Conservation (phyloP, 345 rosid species). For the Bruguiera gymnorhiza region DNA sequence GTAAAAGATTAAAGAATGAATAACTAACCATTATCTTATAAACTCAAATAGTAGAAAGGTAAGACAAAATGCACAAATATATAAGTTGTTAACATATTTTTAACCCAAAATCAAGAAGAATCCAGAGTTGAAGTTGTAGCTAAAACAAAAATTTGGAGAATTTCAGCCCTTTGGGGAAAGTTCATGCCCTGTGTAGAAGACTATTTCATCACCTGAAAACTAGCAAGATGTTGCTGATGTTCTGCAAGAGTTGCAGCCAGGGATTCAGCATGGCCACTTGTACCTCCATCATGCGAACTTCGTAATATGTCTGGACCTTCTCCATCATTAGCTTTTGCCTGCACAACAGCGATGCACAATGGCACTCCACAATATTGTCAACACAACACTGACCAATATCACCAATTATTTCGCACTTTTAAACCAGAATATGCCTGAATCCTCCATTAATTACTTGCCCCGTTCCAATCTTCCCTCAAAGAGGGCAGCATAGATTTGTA, state of each 20-base stretch:
- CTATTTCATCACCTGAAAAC: slow-evolving; percentile 71
- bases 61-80: not conserved
- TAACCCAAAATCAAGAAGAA: slow-evolving; percentile 4
- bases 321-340: slow-evolving; percentile 98
- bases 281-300: slow-evolving; percentile 65
- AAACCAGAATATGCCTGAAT: too few relatives aligned
- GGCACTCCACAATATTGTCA: slow-evolving; percentile 1
- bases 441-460: too few relatives aligned
- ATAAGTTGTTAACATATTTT: not conserved
- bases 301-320: slow-evolving; percentile 96
- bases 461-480: not conserved
- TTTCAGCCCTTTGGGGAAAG: not conserved
- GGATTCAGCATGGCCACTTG: slow-evolving; percentile 88
- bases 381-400: too few relatives aligned
- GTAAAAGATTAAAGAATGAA: not conserved
- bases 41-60: slow-evolving; percentile 7
- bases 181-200: not conserved
- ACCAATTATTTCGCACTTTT: too few relatives aligned
- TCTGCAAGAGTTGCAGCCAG: slow-evolving; percentile 85
- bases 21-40: not conserved
- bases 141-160: not conserved
- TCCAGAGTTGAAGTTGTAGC: not conserved
- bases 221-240: slow-evolving; percentile 97
- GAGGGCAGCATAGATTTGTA: not conserved
- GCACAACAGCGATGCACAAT: slow-evolving; percentile 18